A percentile compares a stretch with the other conserved stretches of the same genome.
Conservation (phyloP, 768 basidiomycete genomes). For the Thelephora ganbajun region DNA sequence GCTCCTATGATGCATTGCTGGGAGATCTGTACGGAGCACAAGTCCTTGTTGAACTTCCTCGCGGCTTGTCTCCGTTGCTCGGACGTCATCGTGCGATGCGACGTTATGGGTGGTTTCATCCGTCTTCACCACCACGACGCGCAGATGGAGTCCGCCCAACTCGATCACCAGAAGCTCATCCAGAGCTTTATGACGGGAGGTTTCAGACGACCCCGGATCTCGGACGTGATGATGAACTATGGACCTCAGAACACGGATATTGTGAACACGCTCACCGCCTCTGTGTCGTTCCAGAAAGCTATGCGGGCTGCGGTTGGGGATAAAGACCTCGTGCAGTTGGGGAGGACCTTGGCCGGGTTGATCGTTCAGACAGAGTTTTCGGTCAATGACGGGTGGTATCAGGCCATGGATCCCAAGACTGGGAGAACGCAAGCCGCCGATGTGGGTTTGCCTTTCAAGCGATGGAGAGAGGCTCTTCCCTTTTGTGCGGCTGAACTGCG, state of each 20-base stretch:
- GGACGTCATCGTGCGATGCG: constrained; percentile 38
- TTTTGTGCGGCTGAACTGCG: constrained; percentile 45
- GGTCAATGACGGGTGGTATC: constrained; percentile 41
- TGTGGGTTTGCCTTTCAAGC: constrained; percentile 43
- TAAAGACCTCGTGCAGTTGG: constrained; percentile 36
- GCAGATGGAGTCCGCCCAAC: constrained; percentile 28
- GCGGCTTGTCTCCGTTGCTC: constrained; percentile 40
- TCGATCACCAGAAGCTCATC: constrained; percentile 38
- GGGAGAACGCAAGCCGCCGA: constrained; percentile 27
- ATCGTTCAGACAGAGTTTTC: constrained; percentile 50
- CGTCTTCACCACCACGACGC: constrained; percentile 30
- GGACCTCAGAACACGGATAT: constrained; percentile 34
- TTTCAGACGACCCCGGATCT: constrained; percentile 28
- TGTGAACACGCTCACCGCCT: constrained; percentile 17
- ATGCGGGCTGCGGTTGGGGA: constrained; percentile 36
- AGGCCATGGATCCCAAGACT: constrained; percentile 26
- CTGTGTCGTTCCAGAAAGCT: constrained; percentile 33
- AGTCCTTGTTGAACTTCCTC: constrained; percentile 32
- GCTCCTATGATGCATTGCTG: constrained; percentile 30
- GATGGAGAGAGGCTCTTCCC: constrained; percentile 47
- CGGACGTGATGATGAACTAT: constrained; percentile 32
- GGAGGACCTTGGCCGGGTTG: constrained; percentile 30
- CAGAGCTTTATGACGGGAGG: constrained; percentile 21
- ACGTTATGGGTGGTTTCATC: constrained; percentile 38
- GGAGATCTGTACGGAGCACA: constrained; percentile 28